Evolutionary conservation across 257 asterid species (phyloP), one percentile per base, ranked within the genome.

Genomic region (Plectranthus barbatus): DNA sequence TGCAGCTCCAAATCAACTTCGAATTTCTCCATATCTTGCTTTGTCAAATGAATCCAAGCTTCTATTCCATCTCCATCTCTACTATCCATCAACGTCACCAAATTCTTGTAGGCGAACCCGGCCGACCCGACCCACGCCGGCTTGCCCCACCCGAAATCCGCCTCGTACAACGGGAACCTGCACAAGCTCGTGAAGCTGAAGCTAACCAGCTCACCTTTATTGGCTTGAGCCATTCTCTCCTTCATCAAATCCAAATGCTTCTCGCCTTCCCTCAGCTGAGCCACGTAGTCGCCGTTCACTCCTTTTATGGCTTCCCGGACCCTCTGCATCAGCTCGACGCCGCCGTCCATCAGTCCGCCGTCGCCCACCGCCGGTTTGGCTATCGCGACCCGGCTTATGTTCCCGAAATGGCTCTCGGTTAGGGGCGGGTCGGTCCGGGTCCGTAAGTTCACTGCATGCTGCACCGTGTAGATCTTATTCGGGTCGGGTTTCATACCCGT

Each of bases 121-220:
- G 58, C 58, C 40, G 58, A 52, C 21, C 59, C 59, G 41, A 53
- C 59, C 59, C 40, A 26, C n/a, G n/a, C n/a, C n/a, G n/a, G n/a
- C n/a, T n/a, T n/a, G n/a, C n/a, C n/a, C n/a, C n/a, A n/a, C n/a
- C 59, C 59, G 21, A 53, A 53, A 53, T 53, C 41, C 40, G 59
- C 59, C 2, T 53, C 59, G 7, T 53, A 26, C 41, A 53, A 3
- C 12, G 59, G 59, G 14, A 53, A 53, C 59, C 59, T 26, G 13
- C 59, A 53, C 74, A 82, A 55, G 50, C 92, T 79, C 6, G 84
- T 79, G 57, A 84, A 77, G 59, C 59, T 74, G 20, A 84, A 61
- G 5, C 73, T 7, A 2, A 73, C 74, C 14, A 77, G 50, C 64
- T 67, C 70, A 1, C 84, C 81, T 20, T 59, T 75, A 11, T 0